A percentile compares a stretch with the other conserved stretches of the same genome.
Conservation (phyloP, 139 green algal genomes). For the Choricystis sp. region DNA sequence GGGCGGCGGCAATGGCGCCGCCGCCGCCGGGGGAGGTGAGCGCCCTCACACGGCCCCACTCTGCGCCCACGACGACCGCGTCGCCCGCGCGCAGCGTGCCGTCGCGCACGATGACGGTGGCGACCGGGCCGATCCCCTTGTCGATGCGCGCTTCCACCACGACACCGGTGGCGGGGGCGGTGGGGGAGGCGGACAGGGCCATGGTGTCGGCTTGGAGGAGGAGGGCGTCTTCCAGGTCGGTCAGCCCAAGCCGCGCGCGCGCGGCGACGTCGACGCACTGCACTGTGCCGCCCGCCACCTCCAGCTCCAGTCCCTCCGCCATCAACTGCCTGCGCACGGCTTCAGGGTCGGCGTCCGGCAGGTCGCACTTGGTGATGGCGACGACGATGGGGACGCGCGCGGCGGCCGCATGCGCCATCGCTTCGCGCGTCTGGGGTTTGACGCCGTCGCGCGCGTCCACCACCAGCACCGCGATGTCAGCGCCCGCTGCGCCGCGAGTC, state of each 20-base stretch:
- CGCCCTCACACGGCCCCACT: slow-evolving; percentile 47
- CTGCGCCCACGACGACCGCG: slow-evolving; percentile 60
- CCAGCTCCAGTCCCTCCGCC: slow-evolving; percentile 58
- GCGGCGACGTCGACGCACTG: slow-evolving; percentile 58
- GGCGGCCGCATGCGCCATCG: slow-evolving; percentile 38
- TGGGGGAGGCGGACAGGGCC: slow-evolving; percentile 1
- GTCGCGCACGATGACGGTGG: slow-evolving; percentile 48
- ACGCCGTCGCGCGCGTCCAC: slow-evolving; percentile 79
- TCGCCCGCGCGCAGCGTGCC: slow-evolving; percentile 45
- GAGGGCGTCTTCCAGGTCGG: slow-evolving; percentile 69
- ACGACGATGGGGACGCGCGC: slow-evolving; percentile 64
- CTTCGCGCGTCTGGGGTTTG: slow-evolving; percentile 78
- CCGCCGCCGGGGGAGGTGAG: slow-evolving; percentile 16
- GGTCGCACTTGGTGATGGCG: slow-evolving; percentile 79
- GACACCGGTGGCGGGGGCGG: slow-evolving; percentile 28
- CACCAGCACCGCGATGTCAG: slow-evolving; percentile 79
- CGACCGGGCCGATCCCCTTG: slow-evolving; percentile 62
- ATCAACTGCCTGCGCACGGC: slow-evolving; percentile 54
- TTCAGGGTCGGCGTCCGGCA: slow-evolving; percentile 23
- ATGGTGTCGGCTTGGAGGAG: slow-evolving; percentile 41
- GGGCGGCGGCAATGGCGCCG: slow-evolving; percentile 11
- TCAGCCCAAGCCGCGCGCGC: slow-evolving; percentile 34
- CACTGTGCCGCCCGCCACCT: slow-evolving; percentile 66
- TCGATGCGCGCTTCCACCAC: slow-evolving; percentile 73
- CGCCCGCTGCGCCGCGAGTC: slow-evolving; percentile 55